Evolutionary conservation across 495 filamentous ascomycete genomes (phyloP).

Genomic region (Penicillium pulvis): DNA sequence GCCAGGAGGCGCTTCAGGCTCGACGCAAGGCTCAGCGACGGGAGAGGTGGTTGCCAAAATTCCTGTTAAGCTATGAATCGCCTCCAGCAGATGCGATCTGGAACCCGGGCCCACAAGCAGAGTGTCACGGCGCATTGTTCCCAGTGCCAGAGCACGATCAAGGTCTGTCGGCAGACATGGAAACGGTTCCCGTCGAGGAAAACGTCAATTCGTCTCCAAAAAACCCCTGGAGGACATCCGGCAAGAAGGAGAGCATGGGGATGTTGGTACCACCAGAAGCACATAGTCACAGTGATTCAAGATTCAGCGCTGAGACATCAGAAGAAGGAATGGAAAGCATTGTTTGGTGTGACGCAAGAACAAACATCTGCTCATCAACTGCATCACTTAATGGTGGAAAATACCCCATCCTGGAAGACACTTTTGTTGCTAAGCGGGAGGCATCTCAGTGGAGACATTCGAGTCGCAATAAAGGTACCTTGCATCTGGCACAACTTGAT

Average conservation of each 20-base stretch:
- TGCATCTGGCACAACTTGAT: background rate
- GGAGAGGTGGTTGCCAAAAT: slow-evolving; percentile 28
- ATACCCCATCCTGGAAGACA: background rate
- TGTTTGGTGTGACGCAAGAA: slow-evolving; percentile 10
- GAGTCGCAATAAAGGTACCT: background rate
- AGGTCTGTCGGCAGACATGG: background rate
- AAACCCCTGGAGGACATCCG: background rate
- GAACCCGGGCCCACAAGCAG: slow-evolving; percentile 23
- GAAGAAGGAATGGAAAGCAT: background rate
- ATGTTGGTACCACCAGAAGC: background rate
- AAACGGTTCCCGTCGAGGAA: background rate
- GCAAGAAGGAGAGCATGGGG: background rate
- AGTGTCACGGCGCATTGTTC: slow-evolving; percentile 21
- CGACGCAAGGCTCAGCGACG: slow-evolving; percentile 16
- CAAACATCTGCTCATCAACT: background rate
- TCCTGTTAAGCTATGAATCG: slow-evolving; percentile 30
- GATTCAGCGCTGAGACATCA: background rate
- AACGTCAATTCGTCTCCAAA: background rate
- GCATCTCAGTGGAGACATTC: background rate
- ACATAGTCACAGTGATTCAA: background rate
- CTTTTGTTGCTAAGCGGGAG: background rate
- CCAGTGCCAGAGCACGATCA: background rate
- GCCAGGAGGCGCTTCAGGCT: slow-evolving; percentile 23
- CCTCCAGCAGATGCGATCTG: slow-evolving; percentile 30
- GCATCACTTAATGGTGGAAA: background rate